Base-by-base conservation (phyloP, 208 protist species). In the Leishmania amazonensis region DNA sequence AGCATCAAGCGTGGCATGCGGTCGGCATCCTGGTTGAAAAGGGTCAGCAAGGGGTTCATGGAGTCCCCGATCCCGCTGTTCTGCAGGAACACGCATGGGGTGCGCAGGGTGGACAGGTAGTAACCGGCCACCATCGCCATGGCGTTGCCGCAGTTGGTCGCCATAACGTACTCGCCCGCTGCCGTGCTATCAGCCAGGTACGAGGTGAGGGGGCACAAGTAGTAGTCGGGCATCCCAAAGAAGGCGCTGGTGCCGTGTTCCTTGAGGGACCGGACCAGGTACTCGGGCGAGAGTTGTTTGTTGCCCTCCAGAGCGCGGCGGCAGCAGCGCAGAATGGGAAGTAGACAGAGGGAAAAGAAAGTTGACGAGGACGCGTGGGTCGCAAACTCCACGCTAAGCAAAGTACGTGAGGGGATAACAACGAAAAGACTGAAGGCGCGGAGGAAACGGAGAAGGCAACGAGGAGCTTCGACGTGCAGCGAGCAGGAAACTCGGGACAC, bases 161-260 rank as follows among this genome's bases (percentile, higher is more conserved):
- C 89, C 40, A 95, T 89, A 11, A 97, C 82, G 77, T 96, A 93
- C 79, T 97, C 84, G 15, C 76, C 75, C 13, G 81, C 83, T 57
- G 85, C 80, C 6, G 85, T 88, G 78, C 93, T 81, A 71, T 93
- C 88, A 1, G 85, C 85, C 7, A 97, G 91, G 84, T 97, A 98
- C 8, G 94, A 88, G 54, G 90, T 95, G 75, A 98, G 88, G 75
- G 93, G 81, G 78, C 94, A 92, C 13, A 98, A 82, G 42, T 96
- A 78, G 38, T 87, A 95, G 81, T 98, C 94, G 45, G 96, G 96
- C 40, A 96, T 91, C n/a, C 95, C 95, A 73, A 91, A 96, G 83
- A 95, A 98, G 54, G 86, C 88, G 19, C 83, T 88, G 3, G 93
- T 88, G 24, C 89, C 90, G 53, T 85, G 83, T 49, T 83, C 40